These are phyloP conservation scores for Polytrichum formosum DNA, from an alignment of 225 moss, liverwort and hornwort genomes.

Conservation along the genomic window DNA sequence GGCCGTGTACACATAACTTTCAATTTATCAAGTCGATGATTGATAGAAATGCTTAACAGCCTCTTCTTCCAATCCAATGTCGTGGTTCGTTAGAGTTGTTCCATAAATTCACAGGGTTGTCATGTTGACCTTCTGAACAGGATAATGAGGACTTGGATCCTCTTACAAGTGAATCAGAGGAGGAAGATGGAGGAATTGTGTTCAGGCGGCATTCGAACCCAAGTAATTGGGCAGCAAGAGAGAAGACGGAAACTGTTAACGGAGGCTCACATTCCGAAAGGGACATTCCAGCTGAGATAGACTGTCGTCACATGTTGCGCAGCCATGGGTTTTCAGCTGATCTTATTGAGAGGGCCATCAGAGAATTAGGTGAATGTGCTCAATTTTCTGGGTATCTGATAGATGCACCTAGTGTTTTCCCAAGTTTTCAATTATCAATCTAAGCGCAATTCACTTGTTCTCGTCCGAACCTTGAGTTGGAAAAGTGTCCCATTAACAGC, in stretches of 20 bases:
- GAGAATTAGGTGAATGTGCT: constrained; percentile 33
- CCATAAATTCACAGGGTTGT: no score
- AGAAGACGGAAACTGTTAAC: not conserved
- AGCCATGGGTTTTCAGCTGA: constrained; percentile 27
- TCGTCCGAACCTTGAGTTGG: no score
- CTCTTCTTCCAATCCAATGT: no score
- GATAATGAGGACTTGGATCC: constrained; percentile 19
- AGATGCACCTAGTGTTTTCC: not conserved
- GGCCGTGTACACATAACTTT: no score
- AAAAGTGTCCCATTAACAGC: no score
- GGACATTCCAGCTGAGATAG: constrained; percentile 14
- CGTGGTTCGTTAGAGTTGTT: no score
- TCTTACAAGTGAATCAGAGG: constrained; percentile 21
- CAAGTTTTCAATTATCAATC: not conserved
- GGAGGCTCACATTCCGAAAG: constrained; percentile 7
- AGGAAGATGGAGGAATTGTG: not conserved
- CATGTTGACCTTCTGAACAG: constrained; percentile 16
- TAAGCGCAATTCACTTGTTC: not conserved
- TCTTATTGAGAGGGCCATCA: constrained; percentile 30
- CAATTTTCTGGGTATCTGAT: not conserved
- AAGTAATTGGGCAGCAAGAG: no score
- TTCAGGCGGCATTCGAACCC: no score
- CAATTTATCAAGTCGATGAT: no score
- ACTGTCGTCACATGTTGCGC: constrained; percentile 19
- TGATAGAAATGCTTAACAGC: no score